These are phyloP conservation scores for Colletotrichum coccodes DNA, from an alignment of 2,329 filamentous ascomycete species.

Conservation along the genomic window DNA sequence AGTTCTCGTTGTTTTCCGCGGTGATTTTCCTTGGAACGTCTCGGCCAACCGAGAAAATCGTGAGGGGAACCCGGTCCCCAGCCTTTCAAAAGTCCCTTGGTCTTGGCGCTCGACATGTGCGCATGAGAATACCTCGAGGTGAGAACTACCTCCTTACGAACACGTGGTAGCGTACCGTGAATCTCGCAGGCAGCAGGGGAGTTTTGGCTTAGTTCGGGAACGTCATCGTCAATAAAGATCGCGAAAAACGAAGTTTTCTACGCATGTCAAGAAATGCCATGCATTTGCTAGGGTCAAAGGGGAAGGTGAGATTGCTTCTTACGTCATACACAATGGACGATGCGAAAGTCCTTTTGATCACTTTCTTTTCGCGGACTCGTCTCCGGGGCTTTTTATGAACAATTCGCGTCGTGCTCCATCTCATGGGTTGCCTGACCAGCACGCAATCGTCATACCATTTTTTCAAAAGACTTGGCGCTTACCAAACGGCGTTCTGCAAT, in stretches of 20 bases:
- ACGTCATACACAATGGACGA: constrained; percentile 12
- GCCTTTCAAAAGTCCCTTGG: neutral
- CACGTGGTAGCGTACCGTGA: neutral
- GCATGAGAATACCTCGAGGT: no score
- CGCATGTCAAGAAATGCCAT: constrained; percentile 8
- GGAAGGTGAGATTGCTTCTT: constrained; percentile 12
- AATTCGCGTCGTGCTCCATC: neutral
- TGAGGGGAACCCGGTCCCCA: neutral
- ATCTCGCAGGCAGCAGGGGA: no score
- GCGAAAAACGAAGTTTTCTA: neutral
- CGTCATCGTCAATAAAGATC: constrained; percentile 8
- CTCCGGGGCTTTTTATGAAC: neutral
- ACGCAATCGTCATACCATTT: constrained; percentile 11
- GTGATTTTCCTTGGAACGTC: neutral
- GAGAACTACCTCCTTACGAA: no score
- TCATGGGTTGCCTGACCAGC: neutral
- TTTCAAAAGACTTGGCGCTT: constrained; percentile 9
- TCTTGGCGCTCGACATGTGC: neutral
- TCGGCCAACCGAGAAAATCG: neutral
- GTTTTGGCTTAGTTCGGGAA: neutral
- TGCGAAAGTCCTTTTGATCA: neutral
- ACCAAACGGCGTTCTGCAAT: neutral
- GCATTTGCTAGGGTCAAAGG: constrained; percentile 21
- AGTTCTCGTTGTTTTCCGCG: neutral
- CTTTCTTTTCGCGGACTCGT: neutral